Evolutionary conservation across 257 asterid species (phyloP), one percentile per base, ranked within the genome.

Genomic region (Scutellaria baicalensis): DNA sequence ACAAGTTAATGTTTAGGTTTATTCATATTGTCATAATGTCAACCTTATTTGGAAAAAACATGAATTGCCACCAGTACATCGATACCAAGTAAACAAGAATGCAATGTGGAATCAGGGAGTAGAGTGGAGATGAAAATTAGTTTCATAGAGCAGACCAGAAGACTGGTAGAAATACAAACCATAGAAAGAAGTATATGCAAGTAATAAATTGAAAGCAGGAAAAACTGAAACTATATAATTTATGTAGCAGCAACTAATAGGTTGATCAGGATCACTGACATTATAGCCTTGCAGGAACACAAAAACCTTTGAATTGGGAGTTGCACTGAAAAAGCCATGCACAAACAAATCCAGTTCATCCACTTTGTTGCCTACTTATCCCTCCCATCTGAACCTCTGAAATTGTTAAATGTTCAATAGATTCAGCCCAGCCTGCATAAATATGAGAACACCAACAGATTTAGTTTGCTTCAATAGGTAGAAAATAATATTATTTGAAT

Each of bases 361-460:
- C 52, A 56, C 69, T 71, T 55, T 14, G 43, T 20, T 58, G 51
- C 47, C 66, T 36, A 35, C 43, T 56, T 17, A 45, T 21, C 48
- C 60, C 35, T 72, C 69, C 35, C 18, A 20, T 66, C 54, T 58
- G 7, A 49, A 42, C 49, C 68, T 59, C 14, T 17, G 42, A 27
- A 60, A 44, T n/a, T 23, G n/a, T 69, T 59, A 80, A n/a, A 82
- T 79, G 47, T 66, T 80, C 78, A 84, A 42, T 69, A 5, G 76
- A 55, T 75, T 55, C 80, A 84, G 17, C 75, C 77, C 85, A 35
- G 49, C 87, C 89, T 84, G 81, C 81, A 82, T 4, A 45, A 12
- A 55, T 47, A 65, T 7, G 43, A 47, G 36, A 42, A 44, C 7
- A 43, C 9, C 7, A 8, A 67, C 31, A 54, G 40, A 68, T 8